These are phyloP conservation scores for Sclerotinia glacialis DNA, from an alignment of 2,329 filamentous ascomycete genomes.

Conservation along the genomic window DNA sequence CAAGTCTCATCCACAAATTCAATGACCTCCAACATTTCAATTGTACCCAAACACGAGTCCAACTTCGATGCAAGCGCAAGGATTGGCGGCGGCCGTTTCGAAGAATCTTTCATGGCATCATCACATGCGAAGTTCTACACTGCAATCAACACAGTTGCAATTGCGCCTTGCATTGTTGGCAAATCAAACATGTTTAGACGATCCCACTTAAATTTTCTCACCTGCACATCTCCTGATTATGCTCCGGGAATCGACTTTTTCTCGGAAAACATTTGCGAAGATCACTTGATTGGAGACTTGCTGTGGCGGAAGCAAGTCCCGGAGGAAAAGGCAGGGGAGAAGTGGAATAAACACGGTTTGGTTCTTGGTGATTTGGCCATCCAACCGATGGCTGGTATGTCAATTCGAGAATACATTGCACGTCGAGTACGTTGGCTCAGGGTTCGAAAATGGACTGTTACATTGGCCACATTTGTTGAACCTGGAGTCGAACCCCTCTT, in stretches of 20 bases:
- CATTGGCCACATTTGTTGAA: constrained; percentile 84
- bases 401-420: constrained; percentile 71
- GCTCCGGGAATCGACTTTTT: constrained; percentile 83
- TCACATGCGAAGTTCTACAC: constrained; percentile 97
- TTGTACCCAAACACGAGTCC: constrained; percentile 31
- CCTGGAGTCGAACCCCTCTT: constrained; percentile 87
- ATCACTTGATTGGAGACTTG: constrained; percentile 90
- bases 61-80: constrained; percentile 32
- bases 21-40: constrained; percentile 37
- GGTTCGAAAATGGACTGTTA: constrained; percentile 91
- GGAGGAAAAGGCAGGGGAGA: constrained; percentile 44
- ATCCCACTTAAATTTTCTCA: constrained; percentile 78
- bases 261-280: constrained; percentile 94
- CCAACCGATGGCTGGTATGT: constrained; percentile 84
- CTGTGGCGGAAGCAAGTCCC: constrained; percentile 72
- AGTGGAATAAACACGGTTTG: constrained; percentile 74
- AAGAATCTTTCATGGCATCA: constrained; percentile 92
- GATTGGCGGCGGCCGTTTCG: constrained; percentile 74
- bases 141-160: constrained; percentile 87
- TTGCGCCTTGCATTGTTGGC: constrained; percentile 91
- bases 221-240: constrained; percentile 44
- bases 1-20: constrained; percentile 38
- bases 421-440: constrained; percentile 86
- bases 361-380: constrained; percentile 83
- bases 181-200: constrained; percentile 99